phyloP scores from a whole-genome alignment of 2,329 filamentous ascomycete species.

The Epichloe aotearoae region DNA sequence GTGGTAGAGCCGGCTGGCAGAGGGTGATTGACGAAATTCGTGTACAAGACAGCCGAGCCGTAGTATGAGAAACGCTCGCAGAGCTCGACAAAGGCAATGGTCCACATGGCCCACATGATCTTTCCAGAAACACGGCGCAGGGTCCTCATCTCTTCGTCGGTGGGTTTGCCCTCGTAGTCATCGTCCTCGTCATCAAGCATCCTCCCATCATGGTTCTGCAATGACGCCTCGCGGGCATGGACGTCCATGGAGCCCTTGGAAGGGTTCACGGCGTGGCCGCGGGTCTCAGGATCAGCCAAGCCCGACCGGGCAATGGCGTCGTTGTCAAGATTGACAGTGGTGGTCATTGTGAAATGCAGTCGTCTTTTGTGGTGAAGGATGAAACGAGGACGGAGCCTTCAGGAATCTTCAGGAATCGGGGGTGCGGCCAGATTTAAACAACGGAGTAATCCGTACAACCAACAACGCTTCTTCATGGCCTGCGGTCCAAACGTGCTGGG shows the following conservation, averaged over 20 bases:
- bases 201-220: constrained; percentile 10
- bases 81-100: constrained; percentile 59
- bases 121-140: constrained; percentile 51
- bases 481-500: too few species aligned
- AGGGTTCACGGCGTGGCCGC: constrained; percentile 14
- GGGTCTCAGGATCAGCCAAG: constrained; percentile 18
- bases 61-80: constrained; percentile 73
- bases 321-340: constrained; percentile 20
- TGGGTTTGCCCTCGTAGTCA: constrained; percentile 32
- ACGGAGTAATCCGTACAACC: too few species aligned
- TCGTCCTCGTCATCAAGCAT: constrained; percentile 15
- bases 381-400: too few species aligned
- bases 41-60: constrained; percentile 55
- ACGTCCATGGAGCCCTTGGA: constrained; percentile 17
- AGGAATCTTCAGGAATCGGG: too few species aligned
- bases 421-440: too few species aligned
- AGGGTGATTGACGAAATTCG: constrained; percentile 48
- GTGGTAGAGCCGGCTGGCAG: constrained; percentile 41
- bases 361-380: too few species aligned
- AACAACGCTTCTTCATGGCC: too few species aligned
- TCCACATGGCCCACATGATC: constrained; percentile 53
- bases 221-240: constrained; percentile 7
- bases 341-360: constrained; percentile 18
- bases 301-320: constrained; percentile 23
- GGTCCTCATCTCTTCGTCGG: constrained; percentile 46